These are phyloP conservation scores for Neltuma alba DNA, from an alignment of 306 rosid species.

Conservation along the genomic window DNA sequence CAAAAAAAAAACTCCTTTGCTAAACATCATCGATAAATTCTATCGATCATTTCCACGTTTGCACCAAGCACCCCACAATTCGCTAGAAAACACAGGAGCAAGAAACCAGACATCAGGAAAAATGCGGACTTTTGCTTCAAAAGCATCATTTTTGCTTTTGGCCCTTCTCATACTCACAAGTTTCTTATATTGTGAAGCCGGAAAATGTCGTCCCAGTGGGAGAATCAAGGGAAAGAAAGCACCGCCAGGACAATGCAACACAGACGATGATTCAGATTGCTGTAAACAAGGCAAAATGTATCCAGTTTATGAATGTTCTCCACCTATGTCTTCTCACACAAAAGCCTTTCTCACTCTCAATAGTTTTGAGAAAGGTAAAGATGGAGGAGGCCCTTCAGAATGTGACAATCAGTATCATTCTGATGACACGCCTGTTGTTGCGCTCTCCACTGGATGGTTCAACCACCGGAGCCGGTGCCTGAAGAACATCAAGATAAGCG, in stretches of 20 bases:
- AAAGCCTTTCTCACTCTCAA: slow-evolving; percentile 40
- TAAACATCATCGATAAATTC: neutral
- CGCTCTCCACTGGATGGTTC: slow-evolving; percentile 11
- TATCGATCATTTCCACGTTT: neutral
- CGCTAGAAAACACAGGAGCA: neutral
- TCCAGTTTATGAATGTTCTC: slow-evolving; percentile 38
- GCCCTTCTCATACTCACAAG: neutral
- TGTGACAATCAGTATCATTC: slow-evolving; percentile 15
- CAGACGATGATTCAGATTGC: slow-evolving; percentile 30
- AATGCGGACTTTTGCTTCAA: neutral
- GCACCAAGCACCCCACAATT: neutral
- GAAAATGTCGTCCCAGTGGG: slow-evolving; percentile 1
- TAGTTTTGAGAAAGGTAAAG: slow-evolving; percentile 15
- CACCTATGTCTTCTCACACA: slow-evolving; percentile 21
- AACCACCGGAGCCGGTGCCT: slow-evolving; percentile 29
- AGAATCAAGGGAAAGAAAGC: slow-evolving; percentile 10
- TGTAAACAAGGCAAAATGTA: slow-evolving; percentile 31
- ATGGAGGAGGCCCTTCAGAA: slow-evolving; percentile 17
- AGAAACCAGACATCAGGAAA: neutral
- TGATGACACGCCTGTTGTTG: neutral
- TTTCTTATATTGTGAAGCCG: slow-evolving; percentile 1
- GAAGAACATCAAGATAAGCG: slow-evolving; percentile 35
- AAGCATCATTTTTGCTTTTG: neutral
- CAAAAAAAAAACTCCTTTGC: neutral
- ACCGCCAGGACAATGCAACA: slow-evolving; percentile 37